These are phyloP conservation scores for Curvularia sp. DNA, from an alignment of 2,329 filamentous ascomycete species.

Conservation along the genomic window DNA sequence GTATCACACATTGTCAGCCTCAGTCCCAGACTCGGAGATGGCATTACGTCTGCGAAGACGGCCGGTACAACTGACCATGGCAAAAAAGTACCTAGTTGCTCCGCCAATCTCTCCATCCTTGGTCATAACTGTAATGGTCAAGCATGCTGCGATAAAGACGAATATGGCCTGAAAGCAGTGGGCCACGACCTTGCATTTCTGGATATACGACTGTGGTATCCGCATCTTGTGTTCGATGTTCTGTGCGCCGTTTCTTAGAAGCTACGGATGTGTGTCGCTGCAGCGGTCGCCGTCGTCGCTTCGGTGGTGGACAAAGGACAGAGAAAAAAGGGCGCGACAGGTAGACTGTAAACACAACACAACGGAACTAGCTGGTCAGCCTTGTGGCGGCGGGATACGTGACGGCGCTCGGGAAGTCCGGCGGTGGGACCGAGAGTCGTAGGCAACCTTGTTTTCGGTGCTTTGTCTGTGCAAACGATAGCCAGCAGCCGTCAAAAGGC, in stretches of 20 bases:
- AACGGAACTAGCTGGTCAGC: not conserved
- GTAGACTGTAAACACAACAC: constrained; percentile 2
- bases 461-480: not conserved
- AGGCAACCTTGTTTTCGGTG: not conserved
- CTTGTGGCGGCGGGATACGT: constrained; percentile 3
- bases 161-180: constrained; percentile 63
- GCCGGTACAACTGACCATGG: constrained; percentile 56
- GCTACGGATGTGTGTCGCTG: constrained; percentile 1
- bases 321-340: not conserved
- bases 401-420: constrained; percentile 5
- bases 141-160: constrained; percentile 64
- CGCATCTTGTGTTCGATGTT: constrained; percentile 46
- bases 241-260: not conserved
- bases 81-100: constrained; percentile 63
- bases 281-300: not conserved
- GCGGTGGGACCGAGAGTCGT: constrained; percentile 2
- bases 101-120: constrained; percentile 62
- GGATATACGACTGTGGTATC: constrained; percentile 56
- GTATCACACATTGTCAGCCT: constrained; percentile 22
- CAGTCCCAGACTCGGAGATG: constrained; percentile 17
- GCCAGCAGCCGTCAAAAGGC: not conserved
- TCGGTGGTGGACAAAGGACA: not conserved
- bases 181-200: constrained; percentile 63
- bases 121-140: constrained; percentile 65
- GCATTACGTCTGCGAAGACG: not conserved